Conservation (phyloP, 108 stramenopile species). For the Mayamaea pseudoterrestris region DNA sequence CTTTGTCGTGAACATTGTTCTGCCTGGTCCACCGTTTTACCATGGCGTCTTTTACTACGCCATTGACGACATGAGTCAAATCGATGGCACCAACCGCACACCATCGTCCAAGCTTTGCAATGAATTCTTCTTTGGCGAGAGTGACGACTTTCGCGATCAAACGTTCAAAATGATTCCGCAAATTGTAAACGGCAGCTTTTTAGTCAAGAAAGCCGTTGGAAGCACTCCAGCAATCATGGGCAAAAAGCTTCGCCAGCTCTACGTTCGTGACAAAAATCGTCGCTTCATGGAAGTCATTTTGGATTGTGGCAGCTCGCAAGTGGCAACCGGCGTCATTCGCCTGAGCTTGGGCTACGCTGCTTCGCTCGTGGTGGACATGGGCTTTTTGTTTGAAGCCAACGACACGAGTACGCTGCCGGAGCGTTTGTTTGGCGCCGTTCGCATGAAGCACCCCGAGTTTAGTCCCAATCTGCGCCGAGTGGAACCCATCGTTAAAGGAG, state of each 20-base stretch:
- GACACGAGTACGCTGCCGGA: constrained; percentile 79
- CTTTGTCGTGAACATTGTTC: constrained; percentile 62
- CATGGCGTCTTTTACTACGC: constrained; percentile 79
- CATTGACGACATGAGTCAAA: constrained; percentile 60
- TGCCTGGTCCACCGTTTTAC: constrained; percentile 72
- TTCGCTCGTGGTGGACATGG: constrained; percentile 86
- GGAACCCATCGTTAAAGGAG: no score
- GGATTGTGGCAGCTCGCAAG: constrained; percentile 71
- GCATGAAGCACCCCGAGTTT: constrained; percentile 25
- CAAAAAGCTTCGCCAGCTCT: constrained; percentile 64
- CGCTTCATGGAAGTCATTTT: constrained; percentile 86
- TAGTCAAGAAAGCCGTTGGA: constrained; percentile 84
- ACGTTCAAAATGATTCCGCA: constrained; percentile 91
- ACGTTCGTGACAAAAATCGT: constrained; percentile 53
- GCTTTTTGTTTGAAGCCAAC: constrained; percentile 81
- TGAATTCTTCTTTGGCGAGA: constrained; percentile 64
- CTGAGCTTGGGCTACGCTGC: constrained; percentile 79
- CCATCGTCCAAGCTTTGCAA: constrained; percentile 59
- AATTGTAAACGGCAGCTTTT: constrained; percentile 88
- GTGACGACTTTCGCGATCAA: constrained; percentile 62
- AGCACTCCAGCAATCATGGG: constrained; percentile 89
- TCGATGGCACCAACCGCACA: constrained; percentile 65
- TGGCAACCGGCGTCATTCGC: constrained; percentile 75
- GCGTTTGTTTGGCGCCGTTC: constrained; percentile 62
- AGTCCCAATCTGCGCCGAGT: constrained; percentile 5